Base-by-base conservation (phyloP, 148 eudicot genomes). In the Cornus controversa region DNA sequence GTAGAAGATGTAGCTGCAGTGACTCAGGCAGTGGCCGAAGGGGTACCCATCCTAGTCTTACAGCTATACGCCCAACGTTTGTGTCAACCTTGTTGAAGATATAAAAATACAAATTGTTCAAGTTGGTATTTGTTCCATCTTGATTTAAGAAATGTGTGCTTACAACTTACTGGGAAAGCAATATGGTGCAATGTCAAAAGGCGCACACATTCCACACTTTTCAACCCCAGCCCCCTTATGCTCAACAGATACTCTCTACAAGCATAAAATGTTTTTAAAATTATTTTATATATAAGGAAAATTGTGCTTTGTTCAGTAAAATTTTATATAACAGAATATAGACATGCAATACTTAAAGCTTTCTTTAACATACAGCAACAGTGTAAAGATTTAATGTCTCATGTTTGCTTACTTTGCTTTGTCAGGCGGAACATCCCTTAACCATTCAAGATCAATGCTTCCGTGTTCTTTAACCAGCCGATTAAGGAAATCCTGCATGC, bases 21-120 rank as follows among this genome's bases (percentile, higher is more conserved):
- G 98, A 93, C 86, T 96, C 99, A 22, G 99, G 99, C 75, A 96
- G 81, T 18, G n/a, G n/a, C n/a, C n/a, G n/a, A n/a, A n/a, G n/a
- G n/a, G n/a, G n/a, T n/a, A n/a, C n/a, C n/a, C n/a, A n/a, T n/a
- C n/a, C n/a, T n/a, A n/a, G n/a, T n/a, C n/a, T n/a, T n/a, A n/a
- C n/a, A n/a, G n/a, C n/a, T n/a, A n/a, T n/a, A n/a, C n/a, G n/a
- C n/a, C n/a, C n/a, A n/a, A n/a, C n/a, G n/a, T n/a, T n/a, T n/a
- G n/a, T n/a, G n/a, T n/a, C n/a, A n/a, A n/a, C n/a, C n/a, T n/a
- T n/a, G n/a, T n/a, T n/a, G n/a, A n/a, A 77, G 37, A 77, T 74
- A 18, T 50, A 37, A 34, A 82, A 76, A 67, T 40, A 84, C n/a
- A 67, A 57, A 71, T 71, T 13, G 13, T 68, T 23, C 22, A n/a